Base-by-base conservation (phyloP, 2,329 filamentous ascomycete genomes). In the Colletotrichum sp. region DNA sequence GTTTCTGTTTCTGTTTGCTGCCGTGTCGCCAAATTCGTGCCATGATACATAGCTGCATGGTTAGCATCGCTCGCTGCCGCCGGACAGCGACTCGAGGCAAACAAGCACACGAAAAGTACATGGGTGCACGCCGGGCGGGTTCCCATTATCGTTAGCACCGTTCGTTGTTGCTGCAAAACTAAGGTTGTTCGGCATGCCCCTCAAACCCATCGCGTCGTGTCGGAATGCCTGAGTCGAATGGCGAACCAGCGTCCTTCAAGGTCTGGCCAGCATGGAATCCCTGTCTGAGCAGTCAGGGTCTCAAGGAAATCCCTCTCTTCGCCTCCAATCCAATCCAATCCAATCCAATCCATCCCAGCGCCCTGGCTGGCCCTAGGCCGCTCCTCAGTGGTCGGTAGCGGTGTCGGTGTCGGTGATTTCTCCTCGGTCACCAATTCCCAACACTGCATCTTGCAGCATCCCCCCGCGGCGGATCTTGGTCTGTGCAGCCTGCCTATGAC, bases 211-310 rank as follows among this genome's bases (percentile, higher is more conserved):
- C 60, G 44, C 52, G 67, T 36, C 60, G 68, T 62, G 69, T 72
- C 72, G 52, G 69, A 72, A 72, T 75, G 69, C 62, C 49, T 60
- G 57, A 75, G 60, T 71, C 60, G 34, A 60, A 72, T 72, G 72
- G 72, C 62, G 68, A 60, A 34, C 64, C 28, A 60, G 28, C 34
- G 72, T 52, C 69, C 28, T 62, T 39, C 36, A 24, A 49, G 72
- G 60, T 49, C 72, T 67, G 36, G 52, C 72, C 62, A 15, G 55
- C 52, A 18, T 62, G 26, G 26, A 12, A 62, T 62, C 26, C 28
- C 26, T 32, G 26, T 30, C 26, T 7, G 59, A n/a, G 28, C 28
- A 36, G 34, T 30, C 28, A 62, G 28, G 26, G 24, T 21, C 26
- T 59, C 55, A 26, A 28, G 21, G 55, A 32, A 30, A 62, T 30